Evolutionary conservation across 2,329 filamentous ascomycete genomes (phyloP).

Genomic region (Nectriaceae sp.): DNA sequence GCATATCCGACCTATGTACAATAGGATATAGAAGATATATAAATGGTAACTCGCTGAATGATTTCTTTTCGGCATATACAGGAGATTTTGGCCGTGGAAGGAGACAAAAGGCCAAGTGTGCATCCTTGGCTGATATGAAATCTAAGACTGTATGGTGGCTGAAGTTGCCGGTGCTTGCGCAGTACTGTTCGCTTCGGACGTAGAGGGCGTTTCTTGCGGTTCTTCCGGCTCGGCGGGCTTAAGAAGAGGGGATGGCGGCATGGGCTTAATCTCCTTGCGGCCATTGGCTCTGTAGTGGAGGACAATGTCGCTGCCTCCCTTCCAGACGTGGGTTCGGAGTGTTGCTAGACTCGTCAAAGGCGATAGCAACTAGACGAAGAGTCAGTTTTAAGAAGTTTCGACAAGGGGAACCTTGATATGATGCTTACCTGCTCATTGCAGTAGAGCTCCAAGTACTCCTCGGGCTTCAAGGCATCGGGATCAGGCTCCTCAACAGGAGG

Average conservation of each 20-base stretch:
- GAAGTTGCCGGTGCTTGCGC: slow-evolving; percentile 4
- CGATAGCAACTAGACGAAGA: slow-evolving; percentile 58
- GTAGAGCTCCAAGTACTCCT: slow-evolving; percentile 93
- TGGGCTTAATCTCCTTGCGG: slow-evolving; percentile 63
- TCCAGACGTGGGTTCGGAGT: slow-evolving; percentile 89
- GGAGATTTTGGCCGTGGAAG: background rate
- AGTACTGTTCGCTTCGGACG: slow-evolving; percentile 19
- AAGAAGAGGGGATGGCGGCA: slow-evolving; percentile 21
- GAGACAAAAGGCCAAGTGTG: background rate
- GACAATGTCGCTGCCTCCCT: slow-evolving; percentile 88
- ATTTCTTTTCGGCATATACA: slow-evolving; percentile 10
- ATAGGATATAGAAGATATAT: slow-evolving; percentile 19
- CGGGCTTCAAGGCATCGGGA: slow-evolving; percentile 67
- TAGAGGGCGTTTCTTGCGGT: slow-evolving; percentile 13
- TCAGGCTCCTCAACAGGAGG: slow-evolving; percentile 61
- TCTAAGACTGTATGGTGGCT: background rate
- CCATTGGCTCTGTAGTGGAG: slow-evolving; percentile 92
- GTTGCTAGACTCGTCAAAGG: slow-evolving; percentile 92
- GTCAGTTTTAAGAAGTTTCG: slow-evolving; percentile 10
- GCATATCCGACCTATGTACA: slow-evolving; percentile 25
- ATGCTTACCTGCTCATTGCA: slow-evolving; percentile 83
- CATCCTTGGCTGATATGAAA: background rate
- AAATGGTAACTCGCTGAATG: background rate
- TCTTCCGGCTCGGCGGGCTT: slow-evolving; percentile 23
- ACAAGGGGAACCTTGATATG: background rate